Evolutionary conservation across 257 asterid genomes (phyloP).

Genomic region (Galeopsis tetrahit): DNA sequence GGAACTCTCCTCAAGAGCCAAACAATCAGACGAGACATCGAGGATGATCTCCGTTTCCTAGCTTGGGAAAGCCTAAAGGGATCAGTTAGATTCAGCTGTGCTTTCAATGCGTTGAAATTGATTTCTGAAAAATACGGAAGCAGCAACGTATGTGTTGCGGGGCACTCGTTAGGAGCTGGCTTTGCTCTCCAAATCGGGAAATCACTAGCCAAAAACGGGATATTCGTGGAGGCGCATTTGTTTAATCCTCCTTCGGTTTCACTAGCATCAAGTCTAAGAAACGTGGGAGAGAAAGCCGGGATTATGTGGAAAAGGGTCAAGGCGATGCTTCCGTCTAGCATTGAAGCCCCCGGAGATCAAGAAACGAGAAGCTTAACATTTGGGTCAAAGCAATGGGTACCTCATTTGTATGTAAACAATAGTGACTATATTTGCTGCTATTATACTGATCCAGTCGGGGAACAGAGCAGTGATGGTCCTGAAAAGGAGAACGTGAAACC

Average conservation of each 20-base stretch:
- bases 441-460: conserved; percentile 65
- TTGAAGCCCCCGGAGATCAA: conserved; percentile 37
- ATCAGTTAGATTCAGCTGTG: conserved; percentile 72
- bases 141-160: conserved; percentile 72
- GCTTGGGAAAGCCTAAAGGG: conserved; percentile 95
- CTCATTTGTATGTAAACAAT: conserved; percentile 85
- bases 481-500: conserved; percentile 75
- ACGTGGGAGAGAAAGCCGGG: conserved; percentile 77
- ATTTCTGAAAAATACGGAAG: conserved; percentile 74
- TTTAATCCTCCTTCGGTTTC: conserved; percentile 98
- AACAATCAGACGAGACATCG: conserved; percentile 85
- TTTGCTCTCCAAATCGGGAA: conserved; percentile 97
- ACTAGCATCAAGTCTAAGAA: conserved; percentile 74
- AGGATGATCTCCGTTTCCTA: conserved; percentile 91
- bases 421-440: conserved; percentile 94
- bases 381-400: conserved; percentile 81
- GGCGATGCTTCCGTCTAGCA: conserved; percentile 59
- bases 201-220: conserved; percentile 89
- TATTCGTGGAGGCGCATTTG: conserved; percentile 88
- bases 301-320: conserved; percentile 72
- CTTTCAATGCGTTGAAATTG: conserved; percentile 56
- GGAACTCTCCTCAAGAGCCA: conserved; percentile 85
- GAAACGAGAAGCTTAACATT: conserved; percentile 31
- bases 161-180: conserved; percentile 97
- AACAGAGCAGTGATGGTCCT: conserved; percentile 31